Conservation (phyloP, 2,329 filamentous ascomycete species). For the Drechslerella dactyloides region DNA sequence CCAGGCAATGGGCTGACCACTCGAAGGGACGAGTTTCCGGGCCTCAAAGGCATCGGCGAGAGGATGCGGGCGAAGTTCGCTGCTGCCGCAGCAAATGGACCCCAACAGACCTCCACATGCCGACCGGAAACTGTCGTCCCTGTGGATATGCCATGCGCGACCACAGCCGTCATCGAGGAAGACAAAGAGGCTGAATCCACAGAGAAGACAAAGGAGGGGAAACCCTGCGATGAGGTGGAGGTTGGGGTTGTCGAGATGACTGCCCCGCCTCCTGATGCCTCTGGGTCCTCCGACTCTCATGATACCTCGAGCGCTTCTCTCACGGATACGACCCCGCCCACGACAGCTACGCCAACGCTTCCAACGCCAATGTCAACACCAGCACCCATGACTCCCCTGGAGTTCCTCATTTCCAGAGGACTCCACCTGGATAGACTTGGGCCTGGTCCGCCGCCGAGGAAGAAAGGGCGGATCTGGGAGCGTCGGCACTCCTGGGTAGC, state of each 20-base stretch:
- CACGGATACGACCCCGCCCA: background rate
- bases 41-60: slow-evolving; percentile 8
- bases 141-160: background rate
- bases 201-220: background rate
- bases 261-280: slow-evolving; percentile 4
- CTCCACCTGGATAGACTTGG: slow-evolving; percentile 4
- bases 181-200: background rate
- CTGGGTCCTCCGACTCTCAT: background rate
- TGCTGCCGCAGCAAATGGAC: background rate
- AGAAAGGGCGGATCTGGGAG: slow-evolving; percentile 6
- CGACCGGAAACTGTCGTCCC: background rate
- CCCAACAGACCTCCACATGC: slow-evolving; percentile 5
- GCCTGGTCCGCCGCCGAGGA: background rate
- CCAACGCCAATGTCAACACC: background rate
- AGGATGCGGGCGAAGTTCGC: slow-evolving; percentile 17
- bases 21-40: slow-evolving; percentile 8
- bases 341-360: slow-evolving; percentile 5
- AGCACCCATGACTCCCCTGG: slow-evolving; percentile 20
- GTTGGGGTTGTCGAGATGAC: background rate
- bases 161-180: background rate
- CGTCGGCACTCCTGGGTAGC: slow-evolving; percentile 17
- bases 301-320: background rate
- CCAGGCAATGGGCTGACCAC: background rate
- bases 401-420: slow-evolving; percentile 34
- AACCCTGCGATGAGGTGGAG: background rate